Conservation (phyloP, 805 yeast species). For the Brettanomyces bruxellensis region DNA sequence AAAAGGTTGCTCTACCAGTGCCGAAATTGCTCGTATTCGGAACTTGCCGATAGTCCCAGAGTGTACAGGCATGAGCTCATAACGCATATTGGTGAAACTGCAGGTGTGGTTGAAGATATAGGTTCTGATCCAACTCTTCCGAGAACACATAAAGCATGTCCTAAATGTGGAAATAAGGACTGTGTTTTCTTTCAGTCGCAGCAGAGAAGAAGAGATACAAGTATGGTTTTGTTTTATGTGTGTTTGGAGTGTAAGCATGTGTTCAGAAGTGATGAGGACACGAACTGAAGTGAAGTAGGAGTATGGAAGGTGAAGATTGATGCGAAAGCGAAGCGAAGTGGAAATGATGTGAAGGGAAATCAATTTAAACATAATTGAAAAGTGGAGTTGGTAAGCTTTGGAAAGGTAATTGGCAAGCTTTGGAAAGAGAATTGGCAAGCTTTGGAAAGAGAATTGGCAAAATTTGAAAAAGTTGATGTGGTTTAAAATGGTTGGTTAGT, state of each 20-base stretch:
- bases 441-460: no score
- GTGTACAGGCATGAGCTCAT: constrained; percentile 91
- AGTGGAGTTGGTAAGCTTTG: no score
- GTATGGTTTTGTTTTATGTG: constrained; percentile 90
- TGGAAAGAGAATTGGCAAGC: no score
- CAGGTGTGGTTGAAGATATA: constrained; percentile 93
- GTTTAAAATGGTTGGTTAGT: no score
- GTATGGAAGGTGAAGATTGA: no score
- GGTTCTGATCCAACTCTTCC: constrained; percentile 98
- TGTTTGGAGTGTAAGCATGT: constrained; percentile 81
- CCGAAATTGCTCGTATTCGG: constrained; percentile 90
- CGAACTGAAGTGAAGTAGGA: neutral
- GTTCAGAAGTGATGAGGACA: constrained; percentile 29
- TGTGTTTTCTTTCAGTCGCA: constrained; percentile 97
- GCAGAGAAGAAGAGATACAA: constrained; percentile 89
- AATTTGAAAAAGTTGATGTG: no score
- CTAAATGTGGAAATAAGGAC: constrained; percentile 76
- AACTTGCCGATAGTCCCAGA: constrained; percentile 77
- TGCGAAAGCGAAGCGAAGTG: no score
- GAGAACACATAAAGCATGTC: constrained; percentile 88
- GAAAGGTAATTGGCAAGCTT: no score
- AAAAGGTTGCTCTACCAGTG: constrained; percentile 79
- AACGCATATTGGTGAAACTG: constrained; percentile 88
- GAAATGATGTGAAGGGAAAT: no score
- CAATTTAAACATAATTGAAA: no score